These are phyloP conservation scores for Zasmidium cellare DNA, from an alignment of 2,329 filamentous ascomycete genomes.

Conservation along the genomic window DNA sequence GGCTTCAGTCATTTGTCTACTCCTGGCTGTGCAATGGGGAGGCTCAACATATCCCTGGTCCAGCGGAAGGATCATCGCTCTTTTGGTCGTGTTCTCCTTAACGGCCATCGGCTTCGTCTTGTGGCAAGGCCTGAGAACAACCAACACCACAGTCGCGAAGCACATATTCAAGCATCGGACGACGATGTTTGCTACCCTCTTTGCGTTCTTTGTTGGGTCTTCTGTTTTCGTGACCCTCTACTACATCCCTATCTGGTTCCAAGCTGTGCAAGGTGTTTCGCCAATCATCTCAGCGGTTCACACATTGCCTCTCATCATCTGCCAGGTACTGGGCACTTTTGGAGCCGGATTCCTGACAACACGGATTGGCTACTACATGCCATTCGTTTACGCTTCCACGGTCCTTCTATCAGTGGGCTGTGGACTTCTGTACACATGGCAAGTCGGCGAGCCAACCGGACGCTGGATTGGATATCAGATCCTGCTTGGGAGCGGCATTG, in stretches of 20 bases:
- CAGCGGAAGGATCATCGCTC: slow-evolving; percentile 40
- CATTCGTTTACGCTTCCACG: slow-evolving; percentile 42
- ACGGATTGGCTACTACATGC: slow-evolving; percentile 45
- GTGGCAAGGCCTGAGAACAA: slow-evolving; percentile 22
- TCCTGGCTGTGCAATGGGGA: slow-evolving; percentile 50
- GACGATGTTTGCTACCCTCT: slow-evolving; percentile 40
- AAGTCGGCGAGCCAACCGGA: neutral
- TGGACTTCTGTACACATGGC: slow-evolving; percentile 36
- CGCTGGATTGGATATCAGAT: slow-evolving; percentile 20
- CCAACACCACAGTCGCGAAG: no score
- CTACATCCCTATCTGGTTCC: slow-evolving; percentile 13
- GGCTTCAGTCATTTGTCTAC: slow-evolving; percentile 42
- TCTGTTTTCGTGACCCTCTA: slow-evolving; percentile 3
- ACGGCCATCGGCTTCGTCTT: no score
- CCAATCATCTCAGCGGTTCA: neutral
- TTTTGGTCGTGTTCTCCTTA: slow-evolving; percentile 40
- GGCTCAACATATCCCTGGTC: slow-evolving; percentile 36
- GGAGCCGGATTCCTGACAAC: slow-evolving; percentile 37
- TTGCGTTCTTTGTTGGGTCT: neutral
- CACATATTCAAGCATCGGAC: no score
- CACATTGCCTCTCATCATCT: slow-evolving; percentile 28
- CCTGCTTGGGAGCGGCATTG: neutral
- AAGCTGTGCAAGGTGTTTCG: neutral
- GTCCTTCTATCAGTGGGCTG: slow-evolving; percentile 43
- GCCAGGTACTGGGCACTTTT: slow-evolving; percentile 43